Evolutionary conservation across 352 stramenopile species (phyloP).

Genomic region (Globisporangium carolinianum): DNA sequence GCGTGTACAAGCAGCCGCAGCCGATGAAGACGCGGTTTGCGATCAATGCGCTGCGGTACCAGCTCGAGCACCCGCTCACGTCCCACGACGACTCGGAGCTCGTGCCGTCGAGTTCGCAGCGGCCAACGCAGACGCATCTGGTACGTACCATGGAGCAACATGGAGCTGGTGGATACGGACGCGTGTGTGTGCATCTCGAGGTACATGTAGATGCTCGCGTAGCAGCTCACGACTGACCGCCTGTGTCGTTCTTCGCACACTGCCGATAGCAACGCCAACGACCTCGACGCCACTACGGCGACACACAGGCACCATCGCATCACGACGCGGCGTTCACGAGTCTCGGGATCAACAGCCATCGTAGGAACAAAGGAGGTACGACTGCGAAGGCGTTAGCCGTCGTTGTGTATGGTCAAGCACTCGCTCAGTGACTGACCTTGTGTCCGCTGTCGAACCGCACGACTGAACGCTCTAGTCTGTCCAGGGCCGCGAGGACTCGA

Average conservation of each 20-base stretch:
- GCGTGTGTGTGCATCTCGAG: background rate
- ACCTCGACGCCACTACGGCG: constrained; percentile 21
- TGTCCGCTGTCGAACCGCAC: no score
- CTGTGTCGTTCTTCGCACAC: background rate
- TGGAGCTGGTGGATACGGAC: background rate
- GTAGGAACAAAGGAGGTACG: constrained; percentile 15
- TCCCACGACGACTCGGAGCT: constrained; percentile 70
- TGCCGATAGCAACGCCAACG: constrained; percentile 36
- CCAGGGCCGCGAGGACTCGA: constrained; percentile 36
- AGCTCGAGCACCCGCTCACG: constrained; percentile 71
- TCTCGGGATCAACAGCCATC: constrained; percentile 7
- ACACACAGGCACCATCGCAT: constrained; percentile 3
- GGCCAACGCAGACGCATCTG: constrained; percentile 39
- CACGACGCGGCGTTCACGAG: constrained; percentile 17
- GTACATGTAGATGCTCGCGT: background rate
- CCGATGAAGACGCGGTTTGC: constrained; percentile 46
- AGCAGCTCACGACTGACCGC: background rate
- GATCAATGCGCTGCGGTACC: constrained; percentile 67
- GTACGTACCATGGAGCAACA: constrained; percentile 14
- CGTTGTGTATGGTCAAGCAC: no score
- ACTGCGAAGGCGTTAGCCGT: no score
- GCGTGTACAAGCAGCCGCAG: constrained; percentile 4
- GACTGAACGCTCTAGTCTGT: background rate
- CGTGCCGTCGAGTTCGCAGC: constrained; percentile 34
- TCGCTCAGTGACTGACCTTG: no score